Base-by-base conservation (phyloP, 257 asterid genomes). In the Nicotiana benthamiana region DNA sequence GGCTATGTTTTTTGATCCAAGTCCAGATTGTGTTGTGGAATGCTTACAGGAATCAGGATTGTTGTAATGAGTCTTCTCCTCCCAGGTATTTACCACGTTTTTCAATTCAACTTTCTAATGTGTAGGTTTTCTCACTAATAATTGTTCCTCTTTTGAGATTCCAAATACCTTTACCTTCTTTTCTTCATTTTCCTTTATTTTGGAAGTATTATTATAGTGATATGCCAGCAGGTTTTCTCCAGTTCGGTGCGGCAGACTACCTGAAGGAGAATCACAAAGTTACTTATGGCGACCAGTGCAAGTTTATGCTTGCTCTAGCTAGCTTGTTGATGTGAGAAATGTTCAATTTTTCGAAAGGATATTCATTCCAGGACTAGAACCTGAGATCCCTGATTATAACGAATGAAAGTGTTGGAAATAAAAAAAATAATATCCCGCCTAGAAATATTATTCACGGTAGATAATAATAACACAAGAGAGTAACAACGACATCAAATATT, bases 1-100 rank as follows among this genome's bases (percentile, higher is more conserved):
- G 36, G 94, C 93, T 75, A 84, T 87, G 79, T 89, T 90, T 84
- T 26, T 87, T 61, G 91, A 90, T 52, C 91, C 91, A 16, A 89
- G 78, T 83, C 93, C 89, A 24, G 88, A 89, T 79, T 86, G 91
- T 82, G 34, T 90, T 80, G 93, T 90, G 36, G 89, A 90, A 83
- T 90, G 94, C 87, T 75, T 90, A 9, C 75, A 83, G 84, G 89
- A 82, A 86, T 90, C 75, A 83, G 84, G 89, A 82, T 87, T 90
- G 94, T 83, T 89, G 89, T 86, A 84, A 80, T 78, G 90, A 86
- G 65, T 81, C 92, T 27, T 46, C 80, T 61, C 92, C 91, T 60
- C 54, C 74, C 22, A 78, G 75, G 61, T 78, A 59, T 17, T 16
- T 54, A 11, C 9, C 22, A 4, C 60, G 5, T 6, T 54, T 54